Conservation (phyloP, 73 alveolate genomes). For the Uronychia setigera region DNA sequence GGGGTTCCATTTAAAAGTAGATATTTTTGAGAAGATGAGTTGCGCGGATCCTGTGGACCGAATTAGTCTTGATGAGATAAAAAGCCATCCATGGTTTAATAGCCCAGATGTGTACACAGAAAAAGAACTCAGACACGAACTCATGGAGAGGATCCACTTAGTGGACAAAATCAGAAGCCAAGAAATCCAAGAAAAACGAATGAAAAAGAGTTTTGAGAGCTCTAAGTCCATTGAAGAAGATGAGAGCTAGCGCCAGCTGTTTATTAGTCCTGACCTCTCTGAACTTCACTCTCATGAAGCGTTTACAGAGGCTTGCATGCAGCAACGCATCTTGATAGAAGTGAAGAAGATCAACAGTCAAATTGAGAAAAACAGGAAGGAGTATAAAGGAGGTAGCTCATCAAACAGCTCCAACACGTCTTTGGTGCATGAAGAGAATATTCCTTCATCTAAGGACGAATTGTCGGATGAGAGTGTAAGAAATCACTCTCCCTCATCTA, state of each 20-base stretch:
- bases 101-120: neutral
- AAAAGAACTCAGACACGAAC: constrained; percentile 23
- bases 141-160: neutral
- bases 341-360: too few species aligned
- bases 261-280: too few species aligned
- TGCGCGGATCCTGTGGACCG: constrained; percentile 48
- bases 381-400: too few species aligned
- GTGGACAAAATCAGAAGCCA: neutral
- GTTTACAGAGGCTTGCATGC: too few species aligned
- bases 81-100: constrained; percentile 28
- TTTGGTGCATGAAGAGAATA: too few species aligned
- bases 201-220: neutral
- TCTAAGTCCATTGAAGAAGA: neutral
- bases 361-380: neutral
- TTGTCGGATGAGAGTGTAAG: too few species aligned
- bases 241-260: too few species aligned
- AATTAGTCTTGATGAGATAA: constrained; percentile 7
- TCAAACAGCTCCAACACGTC: too few species aligned
- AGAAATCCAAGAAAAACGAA: neutral
- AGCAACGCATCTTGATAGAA: too few species aligned
- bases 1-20: neutral
- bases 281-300: too few species aligned
- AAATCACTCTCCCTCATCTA: too few species aligned
- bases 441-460: too few species aligned
- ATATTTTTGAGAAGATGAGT: constrained; percentile 28